Conservation (phyloP, 2,329 filamentous ascomycete genomes). For the Cladosporium sp. region DNA sequence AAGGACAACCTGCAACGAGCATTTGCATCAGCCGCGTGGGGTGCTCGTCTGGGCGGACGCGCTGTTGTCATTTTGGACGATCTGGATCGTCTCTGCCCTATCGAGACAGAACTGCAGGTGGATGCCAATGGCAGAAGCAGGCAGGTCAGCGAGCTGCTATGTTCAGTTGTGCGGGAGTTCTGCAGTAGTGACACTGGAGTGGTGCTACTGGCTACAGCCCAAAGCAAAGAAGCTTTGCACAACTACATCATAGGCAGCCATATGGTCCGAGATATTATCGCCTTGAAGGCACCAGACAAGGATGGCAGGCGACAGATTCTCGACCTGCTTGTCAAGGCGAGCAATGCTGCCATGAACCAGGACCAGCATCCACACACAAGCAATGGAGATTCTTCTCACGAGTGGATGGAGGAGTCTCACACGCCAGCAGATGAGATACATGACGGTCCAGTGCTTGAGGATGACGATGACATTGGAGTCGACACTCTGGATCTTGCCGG, state of each 20-base stretch:
- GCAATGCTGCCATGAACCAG: slow-evolving; percentile 21
- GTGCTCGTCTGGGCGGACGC: slow-evolving; percentile 78
- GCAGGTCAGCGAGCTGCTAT: slow-evolving; percentile 86
- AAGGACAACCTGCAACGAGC: slow-evolving; percentile 82
- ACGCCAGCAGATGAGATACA: slow-evolving; percentile 43
- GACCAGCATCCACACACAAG: slow-evolving; percentile 19
- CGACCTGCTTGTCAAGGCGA: slow-evolving; percentile 66
- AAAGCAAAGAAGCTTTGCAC: slow-evolving; percentile 89
- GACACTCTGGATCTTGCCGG: slow-evolving; percentile 93
- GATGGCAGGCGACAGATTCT: slow-evolving; percentile 81
- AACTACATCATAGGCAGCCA: slow-evolving; percentile 88
- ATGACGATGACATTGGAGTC: slow-evolving; percentile 68
- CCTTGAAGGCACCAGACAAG: slow-evolving; percentile 88
- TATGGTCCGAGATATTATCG: slow-evolving; percentile 86
- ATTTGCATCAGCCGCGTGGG: slow-evolving; percentile 90
- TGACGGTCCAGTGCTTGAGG: slow-evolving; percentile 36
- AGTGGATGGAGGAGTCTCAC: slow-evolving; percentile 74
- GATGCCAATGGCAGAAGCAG: slow-evolving; percentile 91
- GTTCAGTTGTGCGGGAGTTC: slow-evolving; percentile 79
- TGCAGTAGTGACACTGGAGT: slow-evolving; percentile 78
- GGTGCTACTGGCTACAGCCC: slow-evolving; percentile 84
- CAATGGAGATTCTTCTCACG: slow-evolving; percentile 26
- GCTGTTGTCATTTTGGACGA: slow-evolving; percentile 89
- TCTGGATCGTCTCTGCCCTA: slow-evolving; percentile 86
- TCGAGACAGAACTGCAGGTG: slow-evolving; percentile 90